Conservation (phyloP, 768 basidiomycete species). For the Boletus insuetus region DNA sequence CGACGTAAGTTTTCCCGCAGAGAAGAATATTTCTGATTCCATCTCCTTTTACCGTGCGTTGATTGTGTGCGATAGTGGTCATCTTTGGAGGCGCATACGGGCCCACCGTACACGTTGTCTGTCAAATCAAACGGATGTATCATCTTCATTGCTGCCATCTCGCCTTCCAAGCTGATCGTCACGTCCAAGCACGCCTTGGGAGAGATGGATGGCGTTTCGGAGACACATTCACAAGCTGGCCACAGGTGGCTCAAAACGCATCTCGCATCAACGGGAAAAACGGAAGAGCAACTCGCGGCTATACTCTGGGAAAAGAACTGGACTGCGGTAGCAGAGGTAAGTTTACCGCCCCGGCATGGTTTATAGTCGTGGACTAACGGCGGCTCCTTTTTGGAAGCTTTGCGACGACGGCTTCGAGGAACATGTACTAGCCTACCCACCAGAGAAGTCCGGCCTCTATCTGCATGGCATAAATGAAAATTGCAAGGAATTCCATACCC, state of each 20-base stretch:
- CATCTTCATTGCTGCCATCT: conserved; percentile 89
- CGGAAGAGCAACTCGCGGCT: conserved; percentile 70
- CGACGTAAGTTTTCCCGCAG: conserved; percentile 51
- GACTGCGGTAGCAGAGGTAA: conserved; percentile 91
- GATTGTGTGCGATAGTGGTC: conserved; percentile 60
- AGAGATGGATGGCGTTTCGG: conserved; percentile 35
- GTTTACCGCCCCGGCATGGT: conserved; percentile 12
- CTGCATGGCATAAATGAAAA: conserved; percentile 87
- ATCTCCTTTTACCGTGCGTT: background rate
- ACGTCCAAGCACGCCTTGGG: conserved; percentile 95
- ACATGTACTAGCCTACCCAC: conserved; percentile 84
- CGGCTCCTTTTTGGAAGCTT: conserved; percentile 49
- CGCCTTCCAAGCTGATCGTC: conserved; percentile 68
- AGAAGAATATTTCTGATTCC: background rate
- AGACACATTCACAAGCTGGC: conserved; percentile 80
- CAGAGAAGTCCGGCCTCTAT: conserved; percentile 84
- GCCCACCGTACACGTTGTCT: conserved; percentile 78
- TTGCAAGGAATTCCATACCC: conserved; percentile 65
- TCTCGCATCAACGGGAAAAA: conserved; percentile 49
- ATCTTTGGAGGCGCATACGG: conserved; percentile 64
- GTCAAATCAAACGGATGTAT: conserved; percentile 97
- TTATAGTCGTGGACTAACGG: background rate
- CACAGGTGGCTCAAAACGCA: conserved; percentile 80
- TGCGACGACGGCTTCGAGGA: conserved; percentile 98
- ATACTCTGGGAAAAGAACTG: conserved; percentile 77